Conservation (phyloP, 345 rosid genomes). For the Salix arbutifolia region DNA sequence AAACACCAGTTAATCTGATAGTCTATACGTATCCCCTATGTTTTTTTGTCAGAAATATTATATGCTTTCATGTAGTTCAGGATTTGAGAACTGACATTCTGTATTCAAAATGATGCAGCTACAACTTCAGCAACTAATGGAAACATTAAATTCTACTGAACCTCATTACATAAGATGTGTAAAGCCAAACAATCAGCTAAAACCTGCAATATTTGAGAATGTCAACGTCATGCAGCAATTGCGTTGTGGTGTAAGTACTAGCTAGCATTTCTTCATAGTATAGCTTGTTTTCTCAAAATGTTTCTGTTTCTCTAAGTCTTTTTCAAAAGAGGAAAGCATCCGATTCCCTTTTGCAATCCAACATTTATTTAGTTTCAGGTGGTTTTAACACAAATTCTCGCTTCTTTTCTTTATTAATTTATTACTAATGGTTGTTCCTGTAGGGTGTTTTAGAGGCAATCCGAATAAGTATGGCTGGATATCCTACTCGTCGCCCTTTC, state of each 20-base stretch:
- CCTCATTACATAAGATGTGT: constrained; percentile 98
- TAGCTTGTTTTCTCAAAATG: constrained; percentile 1
- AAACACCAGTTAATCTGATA: background rate
- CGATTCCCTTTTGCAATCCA: background rate
- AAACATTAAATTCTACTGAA: constrained; percentile 83
- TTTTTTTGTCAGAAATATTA: constrained; percentile 1
- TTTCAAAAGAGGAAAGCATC: background rate
- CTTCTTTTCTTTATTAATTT: background rate
- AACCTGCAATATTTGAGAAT: constrained; percentile 92
- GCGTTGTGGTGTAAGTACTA: constrained; percentile 82
- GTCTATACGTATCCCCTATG: background rate
- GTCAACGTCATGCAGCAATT: constrained; percentile 91
- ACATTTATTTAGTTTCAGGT: constrained; percentile 2
- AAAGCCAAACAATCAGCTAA: constrained; percentile 86
- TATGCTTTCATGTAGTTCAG: background rate
- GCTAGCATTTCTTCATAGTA: constrained; percentile 6
- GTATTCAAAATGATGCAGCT: constrained; percentile 51
- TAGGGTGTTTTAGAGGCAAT: constrained; percentile 98
- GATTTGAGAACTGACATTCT: constrained; percentile 17
- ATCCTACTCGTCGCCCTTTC: constrained; percentile 89
- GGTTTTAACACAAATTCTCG: background rate
- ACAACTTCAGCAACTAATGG: constrained; percentile 85
- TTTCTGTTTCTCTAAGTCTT: background rate
- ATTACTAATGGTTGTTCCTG: constrained; percentile 14
- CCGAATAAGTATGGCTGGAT: constrained; percentile 96